A percentile compares a stretch with the other conserved stretches of the same genome.
phyloP scores from a whole-genome alignment of 495 filamentous ascomycete species.

The Penicillium pulvis region DNA sequence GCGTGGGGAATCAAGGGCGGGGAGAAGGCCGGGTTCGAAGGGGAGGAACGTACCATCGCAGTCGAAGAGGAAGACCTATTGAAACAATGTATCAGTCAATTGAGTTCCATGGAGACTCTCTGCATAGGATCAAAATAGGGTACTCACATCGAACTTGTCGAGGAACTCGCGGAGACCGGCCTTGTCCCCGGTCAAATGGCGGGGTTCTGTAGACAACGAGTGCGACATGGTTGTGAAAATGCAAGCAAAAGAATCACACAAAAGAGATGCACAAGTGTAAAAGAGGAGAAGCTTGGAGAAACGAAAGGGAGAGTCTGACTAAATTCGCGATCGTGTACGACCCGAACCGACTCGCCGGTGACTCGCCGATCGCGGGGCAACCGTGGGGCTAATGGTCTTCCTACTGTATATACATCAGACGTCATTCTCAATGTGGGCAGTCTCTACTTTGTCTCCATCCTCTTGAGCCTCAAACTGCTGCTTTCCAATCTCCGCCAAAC shows the following conservation, averaged over 20 bases:
- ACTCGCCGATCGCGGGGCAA: slow-evolving; percentile 24
- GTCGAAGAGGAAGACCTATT: slow-evolving; percentile 89
- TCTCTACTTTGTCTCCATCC: slow-evolving; percentile 8
- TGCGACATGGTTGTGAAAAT: slow-evolving; percentile 18
- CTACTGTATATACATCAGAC: not conserved
- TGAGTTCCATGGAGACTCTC: not conserved
- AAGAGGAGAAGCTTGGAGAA: not conserved
- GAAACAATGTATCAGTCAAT: slow-evolving; percentile 6
- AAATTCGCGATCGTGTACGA: slow-evolving; percentile 13
- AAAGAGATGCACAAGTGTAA: slow-evolving; percentile 1
- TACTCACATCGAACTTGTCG: slow-evolving; percentile 85
- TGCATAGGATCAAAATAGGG: not conserved
- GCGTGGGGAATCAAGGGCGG: not conserved
- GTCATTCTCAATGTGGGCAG: slow-evolving; percentile 11
- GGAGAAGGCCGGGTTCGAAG: slow-evolving; percentile 15
- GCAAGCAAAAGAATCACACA: not conserved
- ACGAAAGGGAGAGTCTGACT: slow-evolving; percentile 6
- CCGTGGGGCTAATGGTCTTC: slow-evolving; percentile 1
- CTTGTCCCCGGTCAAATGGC: slow-evolving; percentile 80
- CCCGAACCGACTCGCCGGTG: slow-evolving; percentile 24
- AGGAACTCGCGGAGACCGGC: slow-evolving; percentile 78
- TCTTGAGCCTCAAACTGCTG: slow-evolving; percentile 2
- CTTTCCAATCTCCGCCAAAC: slow-evolving; percentile 21
- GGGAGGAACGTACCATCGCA: slow-evolving; percentile 78
- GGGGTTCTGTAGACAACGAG: slow-evolving; percentile 46